Evolutionary conservation across 768 basidiomycete genomes (phyloP).

Genomic region (Psilocybe azurescens): DNA sequence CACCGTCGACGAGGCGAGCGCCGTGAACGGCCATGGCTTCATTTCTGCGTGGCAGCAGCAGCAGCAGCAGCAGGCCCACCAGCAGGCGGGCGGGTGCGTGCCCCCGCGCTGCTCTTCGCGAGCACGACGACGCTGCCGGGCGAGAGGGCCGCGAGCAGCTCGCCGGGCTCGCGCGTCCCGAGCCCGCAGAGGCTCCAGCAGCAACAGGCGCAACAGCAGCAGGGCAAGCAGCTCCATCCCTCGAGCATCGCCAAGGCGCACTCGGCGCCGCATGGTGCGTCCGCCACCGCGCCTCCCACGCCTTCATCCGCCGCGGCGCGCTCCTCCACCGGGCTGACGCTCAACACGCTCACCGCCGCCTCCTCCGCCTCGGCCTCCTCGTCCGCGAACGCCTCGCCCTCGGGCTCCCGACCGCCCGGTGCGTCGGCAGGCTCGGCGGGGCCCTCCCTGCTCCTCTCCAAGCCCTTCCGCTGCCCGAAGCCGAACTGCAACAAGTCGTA

Average conservation of each 20-base stretch:
- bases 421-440: conserved; percentile 30
- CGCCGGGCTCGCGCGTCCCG: background rate
- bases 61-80: conserved; percentile 4
- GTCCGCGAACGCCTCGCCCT: background rate
- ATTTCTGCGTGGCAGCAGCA: conserved; percentile 14
- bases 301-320: conserved; percentile 1
- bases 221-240: background rate
- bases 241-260: background rate
- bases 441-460: conserved; percentile 71
- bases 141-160: background rate
- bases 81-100: conserved; percentile 45
- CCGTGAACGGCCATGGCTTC: background rate
- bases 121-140: conserved; percentile 11
- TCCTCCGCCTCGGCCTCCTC: conserved; percentile 5
- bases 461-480: conserved; percentile 94
- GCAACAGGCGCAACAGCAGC: background rate
- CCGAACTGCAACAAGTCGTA: conserved; percentile 95
- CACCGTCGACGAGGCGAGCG: conserved; percentile 39
- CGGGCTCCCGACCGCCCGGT: background rate
- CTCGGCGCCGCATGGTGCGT: background rate
- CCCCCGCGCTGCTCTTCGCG: conserved; percentile 70
- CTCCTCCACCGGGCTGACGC: conserved; percentile 1
- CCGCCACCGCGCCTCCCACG: conserved; percentile 5
- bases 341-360: background rate
- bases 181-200: background rate